A percentile compares a stretch with the other conserved stretches of the same genome.
Evolutionary conservation across 2,329 filamentous ascomycete genomes (phyloP).

Genomic region (Cladosporium oxysporum): DNA sequence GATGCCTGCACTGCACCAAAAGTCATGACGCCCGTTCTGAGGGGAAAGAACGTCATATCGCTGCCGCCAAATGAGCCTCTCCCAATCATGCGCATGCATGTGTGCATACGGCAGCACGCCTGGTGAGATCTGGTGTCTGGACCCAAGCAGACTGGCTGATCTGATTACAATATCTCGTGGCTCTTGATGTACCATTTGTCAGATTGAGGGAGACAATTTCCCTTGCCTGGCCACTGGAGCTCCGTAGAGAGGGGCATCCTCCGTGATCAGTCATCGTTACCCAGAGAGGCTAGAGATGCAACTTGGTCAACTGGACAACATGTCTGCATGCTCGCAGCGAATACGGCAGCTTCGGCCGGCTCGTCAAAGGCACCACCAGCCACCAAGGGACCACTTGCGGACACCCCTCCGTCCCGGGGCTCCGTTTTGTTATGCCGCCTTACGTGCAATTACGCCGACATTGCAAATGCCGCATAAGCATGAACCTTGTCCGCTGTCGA

Average conservation of each 20-base stretch:
- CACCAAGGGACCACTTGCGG: conserved; percentile 11
- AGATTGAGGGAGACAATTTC: not conserved
- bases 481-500: conserved; percentile 9
- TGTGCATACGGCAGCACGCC: not conserved
- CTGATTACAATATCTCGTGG: not conserved
- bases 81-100: not conserved
- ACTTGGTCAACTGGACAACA: not conserved
- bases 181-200: not conserved
- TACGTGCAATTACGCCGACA: conserved; percentile 17
- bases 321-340: conserved; percentile 4
- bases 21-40: conserved; percentile 6
- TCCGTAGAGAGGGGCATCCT: not conserved
- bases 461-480: conserved; percentile 14
- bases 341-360: conserved; percentile 15
- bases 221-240: not conserved
- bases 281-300: not conserved
- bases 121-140: not conserved
- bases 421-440: conserved; percentile 9
- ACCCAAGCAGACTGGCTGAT: not conserved
- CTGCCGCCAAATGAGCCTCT: not conserved
- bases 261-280: not conserved
- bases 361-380: not conserved
- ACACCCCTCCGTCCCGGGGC: conserved; percentile 16
- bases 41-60: conserved; percentile 11
- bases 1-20: not conserved